These are phyloP conservation scores for Phellopilus nigrolimitatus DNA, from an alignment of 1,284 basidiomycete genomes.

Conservation along the genomic window DNA sequence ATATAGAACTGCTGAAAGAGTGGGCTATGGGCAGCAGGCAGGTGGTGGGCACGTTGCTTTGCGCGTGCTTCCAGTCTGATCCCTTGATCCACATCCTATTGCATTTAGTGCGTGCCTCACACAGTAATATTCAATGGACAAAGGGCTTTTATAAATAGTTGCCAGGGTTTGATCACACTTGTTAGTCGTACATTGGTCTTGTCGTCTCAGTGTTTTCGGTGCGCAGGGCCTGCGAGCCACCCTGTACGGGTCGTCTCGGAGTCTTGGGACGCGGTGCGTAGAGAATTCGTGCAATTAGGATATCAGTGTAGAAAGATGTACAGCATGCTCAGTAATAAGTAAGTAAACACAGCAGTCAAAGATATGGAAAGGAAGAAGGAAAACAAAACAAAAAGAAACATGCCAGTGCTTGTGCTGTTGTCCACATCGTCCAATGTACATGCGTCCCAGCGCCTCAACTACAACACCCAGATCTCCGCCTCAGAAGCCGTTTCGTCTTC, in stretches of 20 bases:
- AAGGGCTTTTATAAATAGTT: too few species aligned
- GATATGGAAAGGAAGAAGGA: neutral
- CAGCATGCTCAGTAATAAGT: constrained; percentile 2
- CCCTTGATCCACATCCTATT: too few species aligned
- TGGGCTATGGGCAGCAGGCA: neutral
- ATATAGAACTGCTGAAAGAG: neutral
- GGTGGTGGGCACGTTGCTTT: neutral
- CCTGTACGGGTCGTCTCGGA: too few species aligned
- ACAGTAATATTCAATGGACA: too few species aligned
- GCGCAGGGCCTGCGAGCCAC: too few species aligned
- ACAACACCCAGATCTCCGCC: neutral
- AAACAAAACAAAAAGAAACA: neutral
- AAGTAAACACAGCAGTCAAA: neutral
- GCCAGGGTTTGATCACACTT: too few species aligned
- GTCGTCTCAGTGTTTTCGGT: too few species aligned
- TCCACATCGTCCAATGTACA: neutral
- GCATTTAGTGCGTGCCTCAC: too few species aligned
- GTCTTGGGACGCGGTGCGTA: too few species aligned
- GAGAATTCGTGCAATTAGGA: neutral
- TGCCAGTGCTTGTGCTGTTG: neutral
- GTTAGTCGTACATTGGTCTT: too few species aligned
- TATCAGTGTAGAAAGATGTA: constrained; percentile 3
- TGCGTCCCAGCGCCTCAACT: neutral
- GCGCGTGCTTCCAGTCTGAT: neutral
- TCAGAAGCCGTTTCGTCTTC: too few species aligned